Evolutionary conservation across 176 grass and related monocot genomes (phyloP).

Genomic region (Eleusine coracana): DNA sequence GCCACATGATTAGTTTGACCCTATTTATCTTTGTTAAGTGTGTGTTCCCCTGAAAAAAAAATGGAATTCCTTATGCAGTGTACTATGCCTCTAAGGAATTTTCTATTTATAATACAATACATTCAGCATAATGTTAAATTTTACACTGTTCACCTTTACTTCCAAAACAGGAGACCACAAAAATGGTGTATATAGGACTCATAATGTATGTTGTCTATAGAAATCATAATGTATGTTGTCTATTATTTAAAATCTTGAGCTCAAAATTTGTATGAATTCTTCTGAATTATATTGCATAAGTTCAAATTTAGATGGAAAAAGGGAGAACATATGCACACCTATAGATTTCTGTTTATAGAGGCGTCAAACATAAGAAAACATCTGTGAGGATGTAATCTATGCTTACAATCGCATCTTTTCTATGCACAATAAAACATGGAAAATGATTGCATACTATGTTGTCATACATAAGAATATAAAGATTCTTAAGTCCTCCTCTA

Average conservation of each 20-base stretch:
- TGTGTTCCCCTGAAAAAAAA: neutral
- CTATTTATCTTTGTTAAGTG: conserved; percentile 13
- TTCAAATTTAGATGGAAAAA: neutral
- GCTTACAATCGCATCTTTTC: neutral
- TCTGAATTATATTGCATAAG: neutral
- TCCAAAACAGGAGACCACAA: neutral
- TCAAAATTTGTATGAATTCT: neutral
- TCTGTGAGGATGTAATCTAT: neutral
- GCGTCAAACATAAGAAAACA: neutral
- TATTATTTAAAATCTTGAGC: neutral
- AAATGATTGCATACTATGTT: neutral
- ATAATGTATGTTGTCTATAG: neutral
- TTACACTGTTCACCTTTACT: neutral
- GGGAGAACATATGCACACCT: neutral
- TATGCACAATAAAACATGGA: neutral
- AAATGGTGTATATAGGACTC: neutral
- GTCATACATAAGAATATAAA: neutral
- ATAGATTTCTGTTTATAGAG: neutral
- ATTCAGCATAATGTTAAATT: neutral
- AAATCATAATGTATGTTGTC: neutral
- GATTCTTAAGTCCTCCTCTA: neutral
- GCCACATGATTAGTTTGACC: neutral
- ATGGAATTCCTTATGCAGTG: neutral
- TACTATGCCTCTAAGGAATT: neutral
- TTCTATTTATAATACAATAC: neutral